phyloP scores from a whole-genome alignment of 2,329 filamentous ascomycete species.

The Fusarium sp. region DNA sequence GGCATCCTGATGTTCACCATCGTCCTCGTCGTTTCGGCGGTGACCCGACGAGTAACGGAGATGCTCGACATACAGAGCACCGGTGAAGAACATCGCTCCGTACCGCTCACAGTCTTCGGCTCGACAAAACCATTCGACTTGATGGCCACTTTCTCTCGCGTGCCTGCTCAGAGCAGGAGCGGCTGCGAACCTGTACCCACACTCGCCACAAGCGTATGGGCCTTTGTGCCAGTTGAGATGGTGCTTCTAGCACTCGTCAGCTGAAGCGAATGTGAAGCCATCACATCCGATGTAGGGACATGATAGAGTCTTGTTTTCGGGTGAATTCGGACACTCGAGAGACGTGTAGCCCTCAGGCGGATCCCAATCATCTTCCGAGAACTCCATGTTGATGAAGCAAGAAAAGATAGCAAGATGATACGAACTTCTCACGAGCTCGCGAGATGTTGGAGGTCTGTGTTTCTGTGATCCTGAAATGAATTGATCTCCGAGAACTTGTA shows the following conservation, averaged over 20 bases:
- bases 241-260: too few relatives aligned
- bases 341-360: conserved; percentile 29
- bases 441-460: background rate
- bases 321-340: conserved; percentile 17
- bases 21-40: background rate
- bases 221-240: conserved; percentile 42
- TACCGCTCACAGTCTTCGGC: conserved; percentile 10
- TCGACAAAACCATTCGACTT: conserved; percentile 16
- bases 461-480: background rate
- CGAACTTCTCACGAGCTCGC: background rate
- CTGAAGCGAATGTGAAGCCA: too few relatives aligned
- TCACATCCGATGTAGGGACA: conserved; percentile 46
- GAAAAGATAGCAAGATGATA: background rate
- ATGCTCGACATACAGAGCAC: conserved; percentile 16
- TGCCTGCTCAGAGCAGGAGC: conserved; percentile 30
- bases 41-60: conserved; percentile 8
- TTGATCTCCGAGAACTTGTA: background rate
- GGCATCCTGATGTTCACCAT: background rate
- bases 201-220: conserved; percentile 40
- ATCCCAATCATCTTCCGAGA: background rate
- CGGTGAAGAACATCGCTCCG: conserved; percentile 1
- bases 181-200: conserved; percentile 37
- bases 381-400: background rate
- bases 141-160: too few relatives aligned
- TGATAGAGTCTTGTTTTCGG: conserved; percentile 22